Percentiles rank a stretch among this genome's conserved stretches.
Conservation (phyloP, 2,329 filamentous ascomycete genomes). For the Paraphaeosphaeria sporulosa region DNA sequence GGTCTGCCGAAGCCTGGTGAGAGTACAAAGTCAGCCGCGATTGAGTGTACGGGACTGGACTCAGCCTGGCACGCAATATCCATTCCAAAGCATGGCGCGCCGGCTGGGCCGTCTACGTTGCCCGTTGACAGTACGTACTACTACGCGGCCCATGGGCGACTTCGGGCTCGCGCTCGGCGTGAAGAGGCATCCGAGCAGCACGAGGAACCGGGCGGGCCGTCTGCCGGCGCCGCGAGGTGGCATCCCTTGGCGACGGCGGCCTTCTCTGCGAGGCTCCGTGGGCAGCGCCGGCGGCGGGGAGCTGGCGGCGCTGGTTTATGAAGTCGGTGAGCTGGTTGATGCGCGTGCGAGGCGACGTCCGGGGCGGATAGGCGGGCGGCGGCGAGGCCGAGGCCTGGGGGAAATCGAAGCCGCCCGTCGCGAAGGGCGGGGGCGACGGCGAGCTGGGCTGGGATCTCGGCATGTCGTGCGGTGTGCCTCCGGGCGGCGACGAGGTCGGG, state of each 20-base stretch:
- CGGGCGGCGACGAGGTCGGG: constrained; percentile 21
- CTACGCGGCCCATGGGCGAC: constrained; percentile 20
- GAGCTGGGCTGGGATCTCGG: constrained; percentile 34
- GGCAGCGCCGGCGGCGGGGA: neutral
- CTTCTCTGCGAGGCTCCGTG: constrained; percentile 19
- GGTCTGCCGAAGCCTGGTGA: constrained; percentile 30
- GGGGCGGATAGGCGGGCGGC: constrained; percentile 17
- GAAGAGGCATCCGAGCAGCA: constrained; percentile 24
- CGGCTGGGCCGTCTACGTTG: neutral
- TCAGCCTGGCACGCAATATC: neutral
- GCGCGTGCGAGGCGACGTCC: constrained; percentile 7
- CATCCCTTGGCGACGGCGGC: constrained; percentile 11
- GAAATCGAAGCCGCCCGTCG: constrained; percentile 54
- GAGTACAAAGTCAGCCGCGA: neutral
- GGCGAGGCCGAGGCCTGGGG: constrained; percentile 51
- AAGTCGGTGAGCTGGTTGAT: constrained; percentile 10
- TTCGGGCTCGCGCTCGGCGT: constrained; percentile 28
- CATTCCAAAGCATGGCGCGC: too few relatives aligned
- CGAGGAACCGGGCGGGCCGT: too few relatives aligned
- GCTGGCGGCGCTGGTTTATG: constrained; percentile 14
- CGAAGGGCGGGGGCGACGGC: constrained; percentile 42
- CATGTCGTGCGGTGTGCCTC: constrained; percentile 36
- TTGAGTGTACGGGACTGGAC: neutral
- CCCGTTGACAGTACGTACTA: neutral
- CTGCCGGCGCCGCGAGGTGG: constrained; percentile 23